Conservation (phyloP, 2,329 filamentous ascomycete species). For the Scedosporium apiospermum region DNA sequence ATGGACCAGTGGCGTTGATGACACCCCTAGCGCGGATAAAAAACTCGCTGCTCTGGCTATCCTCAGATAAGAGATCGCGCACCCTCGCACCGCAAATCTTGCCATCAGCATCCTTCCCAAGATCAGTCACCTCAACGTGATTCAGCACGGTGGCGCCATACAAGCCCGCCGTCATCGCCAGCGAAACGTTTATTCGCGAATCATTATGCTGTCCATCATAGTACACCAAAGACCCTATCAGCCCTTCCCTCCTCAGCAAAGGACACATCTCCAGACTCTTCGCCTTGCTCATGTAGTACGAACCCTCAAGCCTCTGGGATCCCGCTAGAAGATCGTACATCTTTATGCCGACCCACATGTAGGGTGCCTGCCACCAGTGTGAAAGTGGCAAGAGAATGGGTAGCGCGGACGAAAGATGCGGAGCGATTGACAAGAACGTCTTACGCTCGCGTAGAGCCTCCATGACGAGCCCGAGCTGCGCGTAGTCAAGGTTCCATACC, state of each 20-base stretch:
- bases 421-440: conserved; percentile 75
- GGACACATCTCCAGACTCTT: conserved; percentile 72
- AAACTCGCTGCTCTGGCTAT: conserved; percentile 51
- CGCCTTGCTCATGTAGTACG: conserved; percentile 69
- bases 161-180: conserved; percentile 70
- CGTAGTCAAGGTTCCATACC: conserved; percentile 76
- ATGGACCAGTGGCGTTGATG: conserved; percentile 78
- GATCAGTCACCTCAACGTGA: conserved; percentile 66
- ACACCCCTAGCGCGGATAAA: conserved; percentile 69
- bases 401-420: conserved; percentile 70
- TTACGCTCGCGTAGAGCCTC: conserved; percentile 75
- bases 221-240: conserved; percentile 74
- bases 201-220: conserved; percentile 85
- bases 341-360: conserved; percentile 63
- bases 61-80: conserved; percentile 49
- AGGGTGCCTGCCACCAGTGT: conserved; percentile 75
- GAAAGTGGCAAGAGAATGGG: conserved; percentile 77
- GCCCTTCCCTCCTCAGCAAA: conserved; percentile 62
- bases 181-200: conserved; percentile 76
- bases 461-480: conserved; percentile 71
- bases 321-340: conserved; percentile 75
- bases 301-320: conserved; percentile 72
- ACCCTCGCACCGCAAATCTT: conserved; percentile 57
- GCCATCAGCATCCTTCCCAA: conserved; percentile 63
- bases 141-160: conserved; percentile 75